Base-by-base conservation (phyloP, 768 basidiomycete genomes). In the Wakefieldia striispora region DNA sequence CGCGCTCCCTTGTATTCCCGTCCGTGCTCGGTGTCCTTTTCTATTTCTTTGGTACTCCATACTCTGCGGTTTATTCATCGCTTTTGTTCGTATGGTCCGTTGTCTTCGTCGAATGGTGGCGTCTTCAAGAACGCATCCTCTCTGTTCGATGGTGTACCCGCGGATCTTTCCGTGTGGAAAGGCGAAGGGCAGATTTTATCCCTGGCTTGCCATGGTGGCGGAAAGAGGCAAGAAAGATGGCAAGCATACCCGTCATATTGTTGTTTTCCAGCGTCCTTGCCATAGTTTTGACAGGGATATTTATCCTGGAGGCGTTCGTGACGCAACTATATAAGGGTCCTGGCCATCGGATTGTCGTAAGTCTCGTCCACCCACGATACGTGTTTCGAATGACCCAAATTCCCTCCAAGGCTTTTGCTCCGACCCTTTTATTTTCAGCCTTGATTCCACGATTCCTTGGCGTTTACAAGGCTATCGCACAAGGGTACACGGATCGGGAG, bases 21-120 rank as follows among this genome's bases (percentile, higher is more conserved):
- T 83, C 93, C 2, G 63, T 70, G 14, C 71, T 91, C 35, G 93
- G 94, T 1, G 58, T 83, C 40, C 43, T 80, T 17, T 86, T 83
- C 64, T 91, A 83, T 71, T 78, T 83, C 69, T 76, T 88, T 60
- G 79, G 81, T 23, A 75, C 78, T 1, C 79, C 86, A 0, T 97
- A 93, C 68, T 86, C 86, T 9, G 78, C 87, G 11, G 40, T 80
- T 4, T 97, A 93, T 65, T 91, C 91, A 0, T 69, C 78, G 45
- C 69, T 89, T 19, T 71, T 95, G 40, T 79, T 83, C n/a, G 47
- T 93, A 3, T 99, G 95, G 90, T 85, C 88, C 0, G 75, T 92
- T 40, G 67, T 79, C 17, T 95, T 95, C 60, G 87, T 95, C 53
- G 94, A 97, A 66, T 86, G 84, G 75, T 99, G 95, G 95, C 80